These are phyloP conservation scores for Podila verticillata DNA, from an alignment of 192 early-diverging fungal genomes.

Conservation along the genomic window DNA sequence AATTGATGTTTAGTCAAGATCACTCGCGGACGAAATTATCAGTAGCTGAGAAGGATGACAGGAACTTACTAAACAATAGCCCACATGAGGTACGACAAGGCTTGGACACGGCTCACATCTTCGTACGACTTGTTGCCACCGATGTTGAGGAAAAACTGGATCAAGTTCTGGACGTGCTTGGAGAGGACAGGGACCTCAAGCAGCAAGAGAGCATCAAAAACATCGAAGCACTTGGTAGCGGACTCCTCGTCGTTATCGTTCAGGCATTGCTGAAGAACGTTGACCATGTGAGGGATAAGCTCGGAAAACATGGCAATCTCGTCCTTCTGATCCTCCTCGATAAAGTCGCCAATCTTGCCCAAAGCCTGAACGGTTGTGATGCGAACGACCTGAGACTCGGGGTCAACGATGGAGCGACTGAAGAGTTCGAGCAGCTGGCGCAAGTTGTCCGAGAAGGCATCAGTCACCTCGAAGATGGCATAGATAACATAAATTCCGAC, in stretches of 20 bases:
- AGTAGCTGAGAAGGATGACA: not conserved
- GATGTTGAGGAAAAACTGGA: slow-evolving; percentile 83
- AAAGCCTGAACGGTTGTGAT: slow-evolving; percentile 83
- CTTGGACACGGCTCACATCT: slow-evolving; percentile 78
- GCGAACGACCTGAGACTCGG: slow-evolving; percentile 83
- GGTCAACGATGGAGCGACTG: slow-evolving; percentile 76
- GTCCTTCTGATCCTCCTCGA: slow-evolving; percentile 74
- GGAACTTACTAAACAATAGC: slow-evolving; percentile 73
- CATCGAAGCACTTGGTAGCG: slow-evolving; percentile 84
- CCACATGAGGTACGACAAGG: slow-evolving; percentile 86
- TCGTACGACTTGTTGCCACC: slow-evolving; percentile 75
- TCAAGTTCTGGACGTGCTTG: slow-evolving; percentile 80
- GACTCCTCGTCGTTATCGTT: slow-evolving; percentile 78
- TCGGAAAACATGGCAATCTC: slow-evolving; percentile 79
- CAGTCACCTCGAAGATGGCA: slow-evolving; percentile 87
- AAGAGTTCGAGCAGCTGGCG: slow-evolving; percentile 81
- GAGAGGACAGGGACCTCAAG: slow-evolving; percentile 85
- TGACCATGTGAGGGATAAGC: slow-evolving; percentile 86
- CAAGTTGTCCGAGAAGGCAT: slow-evolving; percentile 69
- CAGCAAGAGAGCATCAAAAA: slow-evolving; percentile 84
- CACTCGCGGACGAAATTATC: not conserved
- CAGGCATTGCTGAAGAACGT: slow-evolving; percentile 83
- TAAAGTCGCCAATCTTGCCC: slow-evolving; percentile 84
- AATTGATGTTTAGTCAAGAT: too few relatives aligned
- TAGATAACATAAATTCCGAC: slow-evolving; percentile 89